Evolutionary conservation across 140 eudicot genomes (phyloP), one percentile per base, ranked within the genome.

Genomic region (Ambrosia hybrid): DNA sequence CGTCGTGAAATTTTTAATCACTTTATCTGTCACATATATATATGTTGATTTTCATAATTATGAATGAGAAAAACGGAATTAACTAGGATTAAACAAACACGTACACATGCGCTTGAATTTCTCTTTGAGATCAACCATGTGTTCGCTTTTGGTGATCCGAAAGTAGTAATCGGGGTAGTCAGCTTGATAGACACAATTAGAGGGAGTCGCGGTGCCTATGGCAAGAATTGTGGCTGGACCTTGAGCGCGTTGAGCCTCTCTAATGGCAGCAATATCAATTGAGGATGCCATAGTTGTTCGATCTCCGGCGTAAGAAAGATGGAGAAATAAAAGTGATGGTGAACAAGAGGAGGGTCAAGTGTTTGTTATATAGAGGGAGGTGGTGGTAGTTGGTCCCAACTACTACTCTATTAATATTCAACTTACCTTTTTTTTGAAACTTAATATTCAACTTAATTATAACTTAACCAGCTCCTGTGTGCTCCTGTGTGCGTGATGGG

Each of bases 71-170:
- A 41, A 0, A 5, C 0, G 16, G 26, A 15, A 55, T 10, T 55
- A 33, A 58, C 3, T 70, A 51, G 16, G 56, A 9, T 8, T 5
- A 41, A 5, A 5, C 2, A 41, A 41, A 41, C 0, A 69, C 87
- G 0, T 83, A 83, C 87, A 83, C 84, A 83, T 83, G 87, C 84
- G 87, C 65, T 79, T 57, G 67, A 83, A 79, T 58, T 83, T 83
- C 51, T 79, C 58, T 70, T 83, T 83, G 51, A 83, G 77, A 33
- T 83, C 76, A 9, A 80, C 79, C 87, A 79, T 74, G 61, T 83
- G 87, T 8, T 79, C 84, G 16, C 81, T 83, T 3, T 83, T 83
- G 34, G 87, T 83, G 67, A 79, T 72, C 3, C 87, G 78, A 16
- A 83, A 83, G 21, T 83, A 83, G 65, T 68, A 83, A 15, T 83